These are phyloP conservation scores for Mycena vitilis DNA, from an alignment of 768 basidiomycete species.

Conservation along the genomic window DNA sequence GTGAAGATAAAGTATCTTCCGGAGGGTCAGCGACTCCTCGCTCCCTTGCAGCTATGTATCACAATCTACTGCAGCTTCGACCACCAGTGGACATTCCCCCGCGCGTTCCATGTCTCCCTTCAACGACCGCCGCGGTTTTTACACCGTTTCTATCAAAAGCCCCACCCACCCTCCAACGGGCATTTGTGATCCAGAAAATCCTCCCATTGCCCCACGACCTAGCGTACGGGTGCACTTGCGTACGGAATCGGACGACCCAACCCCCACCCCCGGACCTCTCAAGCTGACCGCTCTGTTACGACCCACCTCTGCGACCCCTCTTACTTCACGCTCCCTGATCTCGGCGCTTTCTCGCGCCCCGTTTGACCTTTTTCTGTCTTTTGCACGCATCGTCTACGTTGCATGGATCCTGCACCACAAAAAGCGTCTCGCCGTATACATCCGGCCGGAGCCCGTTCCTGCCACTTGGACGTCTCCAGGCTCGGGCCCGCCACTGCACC, in stretches of 20 bases:
- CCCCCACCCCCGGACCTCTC: conserved; percentile 45
- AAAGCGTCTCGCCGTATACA: conserved; percentile 66
- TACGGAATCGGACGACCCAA: conserved; percentile 33
- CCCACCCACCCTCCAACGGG: conserved; percentile 55
- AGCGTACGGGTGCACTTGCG: conserved; percentile 56
- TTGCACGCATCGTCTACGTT: conserved; percentile 70
- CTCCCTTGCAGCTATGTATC: not conserved
- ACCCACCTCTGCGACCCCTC: conserved; percentile 49
- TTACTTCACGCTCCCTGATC: conserved; percentile 54
- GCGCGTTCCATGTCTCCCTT: conserved; percentile 84
- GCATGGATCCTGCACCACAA: conserved; percentile 71
- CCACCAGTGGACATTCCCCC: conserved; percentile 74
- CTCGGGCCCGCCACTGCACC: not conserved
- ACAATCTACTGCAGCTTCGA: conserved; percentile 54
- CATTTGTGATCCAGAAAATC: conserved; percentile 29
- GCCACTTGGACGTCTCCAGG: conserved; percentile 14
- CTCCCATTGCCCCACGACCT: conserved; percentile 44
- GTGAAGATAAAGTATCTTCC: conserved; percentile 53
- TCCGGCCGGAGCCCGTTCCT: conserved; percentile 68
- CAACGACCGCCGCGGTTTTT: conserved; percentile 77
- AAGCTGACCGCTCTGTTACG: conserved; percentile 67
- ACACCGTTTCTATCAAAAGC: conserved; percentile 64
- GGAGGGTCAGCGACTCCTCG: conserved; percentile 44
- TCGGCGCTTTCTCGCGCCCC: conserved; percentile 56
- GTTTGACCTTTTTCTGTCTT: conserved; percentile 63